Base-by-base conservation (phyloP, 768 basidiomycete species). In the Crucibulum laeve region DNA sequence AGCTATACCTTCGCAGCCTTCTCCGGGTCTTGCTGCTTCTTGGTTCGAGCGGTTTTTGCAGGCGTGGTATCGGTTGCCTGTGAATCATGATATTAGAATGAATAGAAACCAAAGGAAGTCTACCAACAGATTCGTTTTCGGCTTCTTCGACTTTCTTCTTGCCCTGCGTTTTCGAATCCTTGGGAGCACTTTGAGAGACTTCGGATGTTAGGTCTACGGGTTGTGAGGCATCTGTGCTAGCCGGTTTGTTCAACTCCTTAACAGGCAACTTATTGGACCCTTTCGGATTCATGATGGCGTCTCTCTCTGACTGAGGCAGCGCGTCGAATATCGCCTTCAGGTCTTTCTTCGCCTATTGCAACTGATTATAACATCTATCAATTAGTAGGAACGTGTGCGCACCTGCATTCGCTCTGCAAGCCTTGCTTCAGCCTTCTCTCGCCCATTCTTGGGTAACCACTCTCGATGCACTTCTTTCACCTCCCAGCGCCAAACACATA, bases 401-500 rank as follows among this genome's bases (percentile, higher is more conserved):
- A 83, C 89, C 70, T 82, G 79, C 14, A 71, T 49, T 45, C 91
- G 73, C 51, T 93, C 91, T 18, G 70, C 66, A 6, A 71, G 61
- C 53, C 91, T 73, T 6, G 56, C 60, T 40, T 83, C 77, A 0
- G 76, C 79, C 55, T 77, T 87, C 49, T 84, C 81, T 49, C 69
- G 67, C 10, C 73, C 71, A 54, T 76, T 79, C 56, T 78, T 82
- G 0, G 87, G 86, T 24, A 92, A 59, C 77, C 83, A 84, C 44
- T 77, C 70, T 45, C 67, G 65, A 49, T 74, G 69, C 15, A 71
- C 52, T 2, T 77, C 71, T 53, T 77, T 79, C 8, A 87, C 82
- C 59, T 95, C 92, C 92, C 91, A 95, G 40, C 87, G 71, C 90
- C 89, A 94, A 17, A 86, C 67, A 48, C 77, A 82, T 25, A 88